Base-by-base conservation (phyloP, 345 rosid genomes). In the Eucalyptus marginata region DNA sequence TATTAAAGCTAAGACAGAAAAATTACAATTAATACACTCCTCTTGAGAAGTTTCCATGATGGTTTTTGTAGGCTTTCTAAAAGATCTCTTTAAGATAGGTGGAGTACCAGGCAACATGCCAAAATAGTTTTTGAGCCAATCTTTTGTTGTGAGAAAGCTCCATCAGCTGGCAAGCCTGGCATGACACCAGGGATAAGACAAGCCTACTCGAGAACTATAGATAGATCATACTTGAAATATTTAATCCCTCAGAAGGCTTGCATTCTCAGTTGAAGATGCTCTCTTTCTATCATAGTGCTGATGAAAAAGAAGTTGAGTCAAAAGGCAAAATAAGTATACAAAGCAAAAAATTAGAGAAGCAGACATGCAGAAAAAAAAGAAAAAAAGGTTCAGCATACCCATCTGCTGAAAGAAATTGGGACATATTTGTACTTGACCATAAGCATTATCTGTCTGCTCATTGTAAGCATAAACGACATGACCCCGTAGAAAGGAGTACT, bases 351-450 rank as follows among this genome's bases (percentile, higher is more conserved):
- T 7, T 29, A 29, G 18, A 50, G 22, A 84, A 46, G 17, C 18
- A 13, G 68, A 50, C 8, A 66, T 7, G 36, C 47, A 71, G 49
- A 44, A 36, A 25, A 36, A 5, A 51, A n/a, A 81, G 29, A 56
- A 85, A 86, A 86, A 71, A 86, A 85, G 68, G 88, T 44, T 14
- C 25, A 44, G n/a, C 56, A 86, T 94, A 95, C 98, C 96, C 94
- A 98, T 92, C 95, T 96, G 8, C 99, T 97, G 14, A 94, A 93
- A 40, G 99, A 93, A 94, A 96, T 95, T 46, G 99, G 99, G 4
- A 97, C 95, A 49, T 97, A 96, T 95, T 90, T 95, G 91, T 97
- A 96, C 91, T 95, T 97, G 95, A 97, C 91, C 99, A 96, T 96
- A 91, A 95, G 99, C 90, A 93, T 93, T 86, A 97, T 96, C 90